Conservation (phyloP, 1,139 yeast genomes). For the Candida tunisiensis region DNA sequence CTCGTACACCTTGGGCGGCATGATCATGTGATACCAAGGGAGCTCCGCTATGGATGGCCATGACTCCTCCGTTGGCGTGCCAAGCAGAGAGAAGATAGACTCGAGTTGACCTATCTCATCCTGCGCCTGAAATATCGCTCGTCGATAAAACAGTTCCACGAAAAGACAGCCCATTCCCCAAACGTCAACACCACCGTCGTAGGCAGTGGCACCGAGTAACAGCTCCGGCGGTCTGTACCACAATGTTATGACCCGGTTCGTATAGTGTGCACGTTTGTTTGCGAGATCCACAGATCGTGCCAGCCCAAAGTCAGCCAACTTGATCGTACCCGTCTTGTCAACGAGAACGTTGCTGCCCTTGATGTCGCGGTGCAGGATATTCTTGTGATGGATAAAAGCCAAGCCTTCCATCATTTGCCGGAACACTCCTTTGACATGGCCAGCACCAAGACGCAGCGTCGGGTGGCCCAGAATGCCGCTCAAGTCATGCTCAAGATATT, state of each 20-base stretch:
- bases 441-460: constrained; percentile 39
- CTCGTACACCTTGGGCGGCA: constrained; percentile 34
- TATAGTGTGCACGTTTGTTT: constrained; percentile 30
- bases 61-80: constrained; percentile 56
- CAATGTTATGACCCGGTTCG: constrained; percentile 85
- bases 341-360: constrained; percentile 84
- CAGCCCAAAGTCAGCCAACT: constrained; percentile 87
- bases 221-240: constrained; percentile 98
- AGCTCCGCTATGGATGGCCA: constrained; percentile 68
- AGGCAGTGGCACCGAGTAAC: constrained; percentile 74
- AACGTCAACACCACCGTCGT: constrained; percentile 81
- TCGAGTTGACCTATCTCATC: constrained; percentile 78
- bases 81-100: constrained; percentile 68
- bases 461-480: constrained; percentile 79
- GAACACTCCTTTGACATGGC: constrained; percentile 64
- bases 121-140: constrained; percentile 71
- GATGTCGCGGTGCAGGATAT: constrained; percentile 83
- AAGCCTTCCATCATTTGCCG: constrained; percentile 68
- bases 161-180: constrained; percentile 96
- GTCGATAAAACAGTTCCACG: constrained; percentile 59
- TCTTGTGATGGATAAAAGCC: constrained; percentile 59
- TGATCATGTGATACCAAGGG: constrained; percentile 87
- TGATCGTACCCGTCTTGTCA: constrained; percentile 52
- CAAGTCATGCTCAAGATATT: constrained; percentile 85
- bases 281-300: constrained; percentile 35